These are phyloP conservation scores for Macadamia integrifolia DNA, from an alignment of 164 flowering plant species.

Conservation along the genomic window DNA sequence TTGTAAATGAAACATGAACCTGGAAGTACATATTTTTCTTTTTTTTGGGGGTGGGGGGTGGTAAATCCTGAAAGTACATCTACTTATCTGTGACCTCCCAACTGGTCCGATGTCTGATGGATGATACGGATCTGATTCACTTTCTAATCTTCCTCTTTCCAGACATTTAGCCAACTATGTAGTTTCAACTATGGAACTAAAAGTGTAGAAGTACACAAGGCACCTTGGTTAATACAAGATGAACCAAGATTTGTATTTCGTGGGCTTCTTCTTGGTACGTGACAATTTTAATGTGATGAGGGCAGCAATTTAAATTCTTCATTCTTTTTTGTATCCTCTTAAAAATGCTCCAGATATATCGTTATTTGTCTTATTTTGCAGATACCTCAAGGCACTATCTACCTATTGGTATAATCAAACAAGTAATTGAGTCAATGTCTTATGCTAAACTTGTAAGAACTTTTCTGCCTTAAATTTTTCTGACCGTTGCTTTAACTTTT, in stretches of 20 bases:
- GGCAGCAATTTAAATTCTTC: background rate
- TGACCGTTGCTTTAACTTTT: conserved; percentile 1
- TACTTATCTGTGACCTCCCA: background rate
- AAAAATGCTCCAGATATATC: background rate
- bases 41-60: no score
- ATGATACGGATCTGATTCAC: background rate
- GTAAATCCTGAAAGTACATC: background rate
- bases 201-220: conserved; percentile 55
- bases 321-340: conserved; percentile 1
- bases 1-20: background rate
- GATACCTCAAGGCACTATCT: conserved; percentile 91
- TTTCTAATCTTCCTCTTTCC: conserved; percentile 13
- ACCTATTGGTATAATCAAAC: conserved; percentile 76
- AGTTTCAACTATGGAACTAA: conserved; percentile 71
- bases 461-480: background rate
- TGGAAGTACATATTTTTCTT: background rate
- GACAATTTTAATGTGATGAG: background rate
- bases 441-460: conserved; percentile 93
- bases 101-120: background rate
- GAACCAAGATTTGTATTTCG: conserved; percentile 86
- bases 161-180: conserved; percentile 97
- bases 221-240: conserved; percentile 89
- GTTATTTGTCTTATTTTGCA: conserved; percentile 30
- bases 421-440: conserved; percentile 91
- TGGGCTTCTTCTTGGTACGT: conserved; percentile 83